Evolutionary conservation across 176 grass and related monocot genomes (phyloP), one percentile per base, ranked within the genome.

Genomic region (Oryza rufipogon): DNA sequence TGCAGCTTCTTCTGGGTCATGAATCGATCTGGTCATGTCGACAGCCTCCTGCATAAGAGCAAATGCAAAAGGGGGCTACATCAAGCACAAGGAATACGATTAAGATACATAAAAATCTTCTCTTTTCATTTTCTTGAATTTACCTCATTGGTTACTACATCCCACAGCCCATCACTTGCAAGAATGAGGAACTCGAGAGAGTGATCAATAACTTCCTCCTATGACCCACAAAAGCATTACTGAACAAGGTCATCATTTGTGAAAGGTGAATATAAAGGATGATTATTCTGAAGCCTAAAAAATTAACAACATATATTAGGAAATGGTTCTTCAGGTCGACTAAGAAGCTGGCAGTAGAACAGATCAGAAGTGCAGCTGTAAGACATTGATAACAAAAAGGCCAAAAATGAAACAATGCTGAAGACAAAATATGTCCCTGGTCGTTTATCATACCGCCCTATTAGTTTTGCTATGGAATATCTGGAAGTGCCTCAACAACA

Each of bases 61-160:
- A 12, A 75, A 44, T 5, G 30, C 20, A 25, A 58, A 22, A 58
- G 16, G 1, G 8, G 34, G 11, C 20, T 5, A 44, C 14, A 74
- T 74, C 26, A 64, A 47, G 12, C 76, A 58, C 41, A 30, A 14
- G 4, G 11, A 66, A 23, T 45, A 33, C 70, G 33, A 9, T 46
- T 11, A 70, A 26, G 4, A 13, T 68, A 25, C 1, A 7, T 9
- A 7, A 61, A 7, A 0, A 3, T 67, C 7, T 68, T 48, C 36
- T 66, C 13, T 0, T 61, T 56, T 32, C 54, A 56, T 48, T 74
- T 64, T 58, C n/a, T 42, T 41, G 5, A 68, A 11, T 81, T 81
- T 88, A 91, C 90, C 86, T 91, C 90, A 9, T 91, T 91, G 5
- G 86, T 82, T 39, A 91, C 90, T 28, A 91, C 90, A 82, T 91